phyloP scores from a whole-genome alignment of 306 rosid species.

The Fragaria vesca region DNA sequence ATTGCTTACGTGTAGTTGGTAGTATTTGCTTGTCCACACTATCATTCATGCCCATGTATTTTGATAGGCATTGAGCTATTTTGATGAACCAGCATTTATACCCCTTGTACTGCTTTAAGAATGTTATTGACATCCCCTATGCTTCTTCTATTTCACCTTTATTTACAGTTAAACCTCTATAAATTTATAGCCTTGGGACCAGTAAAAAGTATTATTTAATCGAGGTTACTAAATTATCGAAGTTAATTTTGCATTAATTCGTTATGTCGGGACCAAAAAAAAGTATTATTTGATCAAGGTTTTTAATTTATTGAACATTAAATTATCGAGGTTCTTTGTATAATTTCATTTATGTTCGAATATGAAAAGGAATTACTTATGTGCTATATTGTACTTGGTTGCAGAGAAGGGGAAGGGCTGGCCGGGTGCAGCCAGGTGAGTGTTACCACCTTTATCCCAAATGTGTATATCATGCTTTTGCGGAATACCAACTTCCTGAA shows the following conservation, averaged over 20 bases:
- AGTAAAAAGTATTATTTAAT: no score
- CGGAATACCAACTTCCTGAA: slow-evolving; percentile 95
- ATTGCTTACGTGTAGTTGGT: slow-evolving; percentile 11
- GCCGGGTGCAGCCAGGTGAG: slow-evolving; percentile 97
- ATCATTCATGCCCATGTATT: neutral
- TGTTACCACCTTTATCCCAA: slow-evolving; percentile 92
- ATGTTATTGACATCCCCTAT: slow-evolving; percentile 12
- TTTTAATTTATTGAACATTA: no score
- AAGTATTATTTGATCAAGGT: no score
- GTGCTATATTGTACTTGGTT: slow-evolving; percentile 33
- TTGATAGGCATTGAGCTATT: slow-evolving; percentile 15
- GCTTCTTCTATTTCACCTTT: slow-evolving; percentile 12
- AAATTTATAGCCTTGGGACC: no score
- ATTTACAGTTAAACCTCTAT: neutral
- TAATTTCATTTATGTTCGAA: neutral
- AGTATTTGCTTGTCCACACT: slow-evolving; percentile 6
- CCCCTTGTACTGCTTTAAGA: neutral
- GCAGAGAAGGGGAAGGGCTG: slow-evolving; percentile 99
- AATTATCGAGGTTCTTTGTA: no score
- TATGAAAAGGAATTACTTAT: slow-evolving; percentile 20
- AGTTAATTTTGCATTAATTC: no score
- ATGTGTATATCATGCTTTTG: slow-evolving; percentile 85
- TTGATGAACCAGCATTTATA: neutral
- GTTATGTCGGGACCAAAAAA: no score
- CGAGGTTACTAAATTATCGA: no score